Evolutionary conservation across 2,329 filamentous ascomycete genomes (phyloP).

Genomic region (Corynespora cassiicola): DNA sequence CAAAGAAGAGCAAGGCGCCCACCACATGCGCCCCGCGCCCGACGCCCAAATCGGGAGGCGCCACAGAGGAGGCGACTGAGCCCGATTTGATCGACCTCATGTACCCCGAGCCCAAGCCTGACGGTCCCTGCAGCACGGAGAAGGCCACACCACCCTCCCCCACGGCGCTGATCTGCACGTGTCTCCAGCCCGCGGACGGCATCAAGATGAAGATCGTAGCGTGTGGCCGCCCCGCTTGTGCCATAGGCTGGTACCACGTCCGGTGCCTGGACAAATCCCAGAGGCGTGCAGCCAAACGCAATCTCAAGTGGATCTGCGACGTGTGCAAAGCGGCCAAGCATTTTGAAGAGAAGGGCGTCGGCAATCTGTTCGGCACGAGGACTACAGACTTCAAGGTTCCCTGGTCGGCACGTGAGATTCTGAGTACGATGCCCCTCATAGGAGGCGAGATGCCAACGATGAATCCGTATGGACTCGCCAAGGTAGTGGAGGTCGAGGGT

Average conservation of each 20-base stretch:
- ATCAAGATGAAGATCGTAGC: constrained; percentile 15
- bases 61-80: too few species aligned
- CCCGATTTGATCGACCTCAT: too few species aligned
- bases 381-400: too few species aligned
- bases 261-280: constrained; percentile 20
- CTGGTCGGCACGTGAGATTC: constrained; percentile 2
- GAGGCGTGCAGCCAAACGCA: constrained; percentile 14
- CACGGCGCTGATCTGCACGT: constrained; percentile 23
- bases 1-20: background rate
- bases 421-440: background rate
- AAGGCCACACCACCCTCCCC: constrained; percentile 7
- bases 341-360: constrained; percentile 2
- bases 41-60: constrained; percentile 13
- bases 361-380: constrained; percentile 1
- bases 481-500: too few species aligned
- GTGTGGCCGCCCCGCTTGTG: constrained; percentile 21
- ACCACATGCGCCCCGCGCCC: constrained; percentile 3
- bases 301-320: constrained; percentile 16
- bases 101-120: constrained; percentile 3
- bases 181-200: constrained; percentile 17
- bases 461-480: constrained; percentile 19
- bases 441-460: background rate
- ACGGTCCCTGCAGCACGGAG: constrained; percentile 8
- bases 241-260: constrained; percentile 27
- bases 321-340: constrained; percentile 14